A percentile compares a stretch with the other conserved stretches of the same genome.
phyloP scores from a whole-genome alignment of 1,139 yeast genomes.

The Geotrichum citri-aurantii region DNA sequence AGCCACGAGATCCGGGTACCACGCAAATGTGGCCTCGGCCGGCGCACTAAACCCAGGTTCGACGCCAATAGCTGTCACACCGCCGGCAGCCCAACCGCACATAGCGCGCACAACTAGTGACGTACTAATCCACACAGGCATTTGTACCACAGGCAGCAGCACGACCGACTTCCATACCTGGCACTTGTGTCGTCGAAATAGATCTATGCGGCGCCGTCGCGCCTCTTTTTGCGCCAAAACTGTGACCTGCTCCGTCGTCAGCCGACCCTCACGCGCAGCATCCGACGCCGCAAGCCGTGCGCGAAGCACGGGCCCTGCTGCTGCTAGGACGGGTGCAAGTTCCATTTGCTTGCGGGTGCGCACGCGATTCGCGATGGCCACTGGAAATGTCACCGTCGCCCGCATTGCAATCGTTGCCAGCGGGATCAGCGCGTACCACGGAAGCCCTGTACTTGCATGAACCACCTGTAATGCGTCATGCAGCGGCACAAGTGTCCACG shows the following conservation, averaged over 20 bases:
- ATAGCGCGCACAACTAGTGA: conserved; percentile 69
- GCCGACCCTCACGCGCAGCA: conserved; percentile 39
- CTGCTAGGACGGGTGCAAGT: conserved; percentile 55
- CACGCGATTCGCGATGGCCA: conserved; percentile 65
- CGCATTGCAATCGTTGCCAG: conserved; percentile 62
- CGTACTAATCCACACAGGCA: conserved; percentile 83
- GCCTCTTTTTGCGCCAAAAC: conserved; percentile 72
- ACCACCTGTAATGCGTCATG: conserved; percentile 26
- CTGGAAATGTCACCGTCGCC: conserved; percentile 64
- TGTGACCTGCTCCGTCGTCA: conserved; percentile 72
- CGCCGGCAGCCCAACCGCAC: conserved; percentile 57
- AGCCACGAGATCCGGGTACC: conserved; percentile 56
- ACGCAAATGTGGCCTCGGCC: conserved; percentile 47
- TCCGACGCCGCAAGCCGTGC: conserved; percentile 44
- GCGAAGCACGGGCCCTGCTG: conserved; percentile 70
- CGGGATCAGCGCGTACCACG: conserved; percentile 85
- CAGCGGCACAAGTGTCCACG: conserved; percentile 21
- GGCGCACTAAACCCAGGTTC: conserved; percentile 46
- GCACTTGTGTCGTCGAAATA: conserved; percentile 61
- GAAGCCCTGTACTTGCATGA: conserved; percentile 47
- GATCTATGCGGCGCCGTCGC: conserved; percentile 60
- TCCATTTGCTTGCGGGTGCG: conserved; percentile 66
- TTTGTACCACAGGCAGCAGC: conserved; percentile 65
- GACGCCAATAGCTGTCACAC: conserved; percentile 40
- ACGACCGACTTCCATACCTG: conserved; percentile 75